Evolutionary conservation across 495 filamentous ascomycete genomes (phyloP).

Genomic region (Podospora pseudoanserina): DNA sequence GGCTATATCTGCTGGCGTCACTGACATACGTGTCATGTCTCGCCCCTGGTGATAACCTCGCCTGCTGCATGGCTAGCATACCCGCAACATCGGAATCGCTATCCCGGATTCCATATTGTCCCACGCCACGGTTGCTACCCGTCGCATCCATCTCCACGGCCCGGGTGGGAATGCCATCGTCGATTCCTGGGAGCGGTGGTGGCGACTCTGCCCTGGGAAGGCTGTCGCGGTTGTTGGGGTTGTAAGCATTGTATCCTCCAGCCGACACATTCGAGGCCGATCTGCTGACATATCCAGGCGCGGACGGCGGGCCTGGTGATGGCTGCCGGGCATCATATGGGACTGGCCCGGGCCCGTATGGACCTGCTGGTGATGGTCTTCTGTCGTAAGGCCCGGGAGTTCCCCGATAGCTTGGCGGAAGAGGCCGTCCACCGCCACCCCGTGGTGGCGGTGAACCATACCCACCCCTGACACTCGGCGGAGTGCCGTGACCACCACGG

Average conservation of each 20-base stretch:
- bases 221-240: conserved; percentile 32
- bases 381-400: conserved; percentile 43
- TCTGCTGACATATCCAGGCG: conserved; percentile 37
- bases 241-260: conserved; percentile 42
- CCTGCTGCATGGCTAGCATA: conserved; percentile 65
- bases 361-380: conserved; percentile 43
- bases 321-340: conserved; percentile 33
- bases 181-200: conserved; percentile 57
- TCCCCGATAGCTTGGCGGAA: conserved; percentile 51
- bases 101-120: conserved; percentile 54
- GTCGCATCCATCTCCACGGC: conserved; percentile 80
- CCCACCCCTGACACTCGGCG: conserved; percentile 36
- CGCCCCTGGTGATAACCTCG: conserved; percentile 36
- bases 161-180: conserved; percentile 57
- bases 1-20: conserved; percentile 65
- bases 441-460: conserved; percentile 53
- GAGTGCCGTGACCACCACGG: conserved; percentile 46
- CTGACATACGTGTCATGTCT: conserved; percentile 50
- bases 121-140: conserved; percentile 49
- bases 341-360: conserved; percentile 40
- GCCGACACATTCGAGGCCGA: conserved; percentile 31
- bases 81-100: conserved; percentile 66
- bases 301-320: conserved; percentile 36
- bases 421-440: conserved; percentile 56
- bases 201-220: conserved; percentile 58